Percentiles rank a stretch among this genome's conserved stretches.
Evolutionary conservation across 2,329 filamentous ascomycete genomes (phyloP).

Genomic region (Fusarium sacchari): DNA sequence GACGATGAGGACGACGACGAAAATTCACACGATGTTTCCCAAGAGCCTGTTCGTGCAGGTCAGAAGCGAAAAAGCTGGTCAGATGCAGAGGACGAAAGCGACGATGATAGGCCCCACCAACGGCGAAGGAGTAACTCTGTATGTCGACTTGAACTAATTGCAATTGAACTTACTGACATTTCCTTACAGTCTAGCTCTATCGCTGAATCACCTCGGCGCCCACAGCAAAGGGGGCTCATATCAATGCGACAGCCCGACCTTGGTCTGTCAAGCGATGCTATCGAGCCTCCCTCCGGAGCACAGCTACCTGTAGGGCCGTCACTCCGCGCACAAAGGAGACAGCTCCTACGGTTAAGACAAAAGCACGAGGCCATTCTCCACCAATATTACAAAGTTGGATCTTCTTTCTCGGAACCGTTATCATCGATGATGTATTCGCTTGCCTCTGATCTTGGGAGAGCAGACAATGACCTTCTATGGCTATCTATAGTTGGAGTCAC

Average conservation of each 20-base stretch:
- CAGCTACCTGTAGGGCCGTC: slow-evolving; percentile 72
- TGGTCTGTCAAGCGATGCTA: slow-evolving; percentile 59
- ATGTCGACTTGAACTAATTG: slow-evolving; percentile 46
- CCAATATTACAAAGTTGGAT: slow-evolving; percentile 86
- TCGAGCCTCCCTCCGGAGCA: slow-evolving; percentile 67
- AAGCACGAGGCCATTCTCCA: slow-evolving; percentile 82
- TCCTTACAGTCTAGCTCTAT: slow-evolving; percentile 69
- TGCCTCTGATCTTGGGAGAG: slow-evolving; percentile 91
- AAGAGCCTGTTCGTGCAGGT: slow-evolving; percentile 56
- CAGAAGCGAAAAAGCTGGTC: slow-evolving; percentile 86
- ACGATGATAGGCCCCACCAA: slow-evolving; percentile 80
- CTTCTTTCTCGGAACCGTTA: slow-evolving; percentile 93
- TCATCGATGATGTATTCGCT: slow-evolving; percentile 95
- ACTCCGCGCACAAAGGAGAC: slow-evolving; percentile 75
- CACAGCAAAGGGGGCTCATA: slow-evolving; percentile 68
- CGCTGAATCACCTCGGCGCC: slow-evolving; percentile 69
- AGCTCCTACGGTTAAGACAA: slow-evolving; percentile 77
- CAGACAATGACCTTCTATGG: slow-evolving; percentile 97
- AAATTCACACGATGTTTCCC: slow-evolving; percentile 46
- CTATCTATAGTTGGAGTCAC: slow-evolving; percentile 92
- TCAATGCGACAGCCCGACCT: slow-evolving; percentile 61
- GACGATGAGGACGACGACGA: slow-evolving; percentile 61
- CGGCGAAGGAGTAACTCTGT: slow-evolving; percentile 90
- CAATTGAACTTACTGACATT: slow-evolving; percentile 26
- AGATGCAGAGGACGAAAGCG: slow-evolving; percentile 75